These are phyloP conservation scores for Gossypium stocksii DNA, from an alignment of 345 rosid species.

Conservation along the genomic window DNA sequence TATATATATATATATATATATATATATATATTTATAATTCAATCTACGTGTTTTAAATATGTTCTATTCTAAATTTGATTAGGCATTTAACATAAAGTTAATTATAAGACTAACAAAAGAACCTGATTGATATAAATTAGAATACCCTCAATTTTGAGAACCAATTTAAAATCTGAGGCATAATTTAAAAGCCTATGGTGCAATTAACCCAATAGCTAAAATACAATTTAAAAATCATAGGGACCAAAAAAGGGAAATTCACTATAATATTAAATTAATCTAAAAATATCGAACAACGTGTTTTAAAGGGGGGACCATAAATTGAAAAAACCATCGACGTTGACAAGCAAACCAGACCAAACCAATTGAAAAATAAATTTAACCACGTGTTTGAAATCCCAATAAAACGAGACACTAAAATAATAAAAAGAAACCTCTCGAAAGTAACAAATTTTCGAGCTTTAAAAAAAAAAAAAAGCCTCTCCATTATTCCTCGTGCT, in stretches of 20 bases:
- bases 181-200: no score
- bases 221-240: no score
- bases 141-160: no score
- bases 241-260: constrained; percentile 17
- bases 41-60: no score
- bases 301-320: neutral
- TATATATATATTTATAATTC: no score
- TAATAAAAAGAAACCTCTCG: neutral
- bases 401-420: neutral
- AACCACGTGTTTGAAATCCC: constrained; percentile 40
- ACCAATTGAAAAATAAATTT: neutral
- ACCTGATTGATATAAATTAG: no score
- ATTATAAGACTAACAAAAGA: no score
- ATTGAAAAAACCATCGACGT: constrained; percentile 11
- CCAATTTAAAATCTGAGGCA: no score
- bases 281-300: neutral
- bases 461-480: constrained; percentile 3
- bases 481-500: constrained; percentile 55
- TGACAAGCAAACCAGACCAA: neutral
- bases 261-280: neutral
- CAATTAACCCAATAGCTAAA: no score
- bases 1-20: no score
- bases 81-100: no score
- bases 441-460: constrained; percentile 22
- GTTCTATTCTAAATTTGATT: no score